Percentiles rank a stretch among this genome's conserved stretches.
Evolutionary conservation across 805 yeast species (phyloP).

Genomic region (Phaffomyces antillensis): DNA sequence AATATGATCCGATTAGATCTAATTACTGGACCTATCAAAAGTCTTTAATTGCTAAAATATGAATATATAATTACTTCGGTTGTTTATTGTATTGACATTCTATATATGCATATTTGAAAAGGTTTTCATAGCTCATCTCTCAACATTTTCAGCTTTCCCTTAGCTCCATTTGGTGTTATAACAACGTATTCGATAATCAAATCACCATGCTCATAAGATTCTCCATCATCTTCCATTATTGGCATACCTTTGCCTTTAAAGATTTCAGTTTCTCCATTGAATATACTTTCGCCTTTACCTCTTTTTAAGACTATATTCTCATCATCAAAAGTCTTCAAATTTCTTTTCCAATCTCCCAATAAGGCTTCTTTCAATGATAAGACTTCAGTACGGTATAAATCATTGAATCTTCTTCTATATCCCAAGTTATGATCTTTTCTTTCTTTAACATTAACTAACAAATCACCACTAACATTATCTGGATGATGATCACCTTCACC

Average conservation of each 20-base stretch:
- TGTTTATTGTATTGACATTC: background rate
- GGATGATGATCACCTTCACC: constrained; percentile 87
- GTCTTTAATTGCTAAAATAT: background rate
- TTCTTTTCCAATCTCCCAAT: constrained; percentile 74
- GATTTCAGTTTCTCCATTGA: constrained; percentile 65
- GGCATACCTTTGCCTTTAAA: constrained; percentile 88
- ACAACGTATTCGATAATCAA: constrained; percentile 43
- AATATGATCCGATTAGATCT: constrained; percentile 55
- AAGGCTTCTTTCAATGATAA: constrained; percentile 66
- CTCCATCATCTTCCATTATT: constrained; percentile 32
- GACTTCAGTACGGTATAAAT: constrained; percentile 77
- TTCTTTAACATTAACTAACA: constrained; percentile 58
- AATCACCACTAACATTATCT: constrained; percentile 75
- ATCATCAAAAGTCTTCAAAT: constrained; percentile 59
- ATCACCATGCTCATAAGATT: constrained; percentile 41
- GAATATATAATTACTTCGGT: background rate
- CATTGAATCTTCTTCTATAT: constrained; percentile 68
- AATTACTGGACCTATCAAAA: constrained; percentile 54
- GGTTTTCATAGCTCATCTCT: constrained; percentile 19
- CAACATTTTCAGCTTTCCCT: constrained; percentile 9
- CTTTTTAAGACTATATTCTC: constrained; percentile 40
- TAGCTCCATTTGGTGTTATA: constrained; percentile 35
- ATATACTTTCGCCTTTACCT: constrained; percentile 41
- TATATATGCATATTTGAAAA: background rate
- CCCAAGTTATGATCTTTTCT: constrained; percentile 57